A percentile compares a stretch with the other conserved stretches of the same genome.
phyloP scores from a whole-genome alignment of 495 filamentous ascomycete genomes.

The Penicillium atrosanguineum region DNA sequence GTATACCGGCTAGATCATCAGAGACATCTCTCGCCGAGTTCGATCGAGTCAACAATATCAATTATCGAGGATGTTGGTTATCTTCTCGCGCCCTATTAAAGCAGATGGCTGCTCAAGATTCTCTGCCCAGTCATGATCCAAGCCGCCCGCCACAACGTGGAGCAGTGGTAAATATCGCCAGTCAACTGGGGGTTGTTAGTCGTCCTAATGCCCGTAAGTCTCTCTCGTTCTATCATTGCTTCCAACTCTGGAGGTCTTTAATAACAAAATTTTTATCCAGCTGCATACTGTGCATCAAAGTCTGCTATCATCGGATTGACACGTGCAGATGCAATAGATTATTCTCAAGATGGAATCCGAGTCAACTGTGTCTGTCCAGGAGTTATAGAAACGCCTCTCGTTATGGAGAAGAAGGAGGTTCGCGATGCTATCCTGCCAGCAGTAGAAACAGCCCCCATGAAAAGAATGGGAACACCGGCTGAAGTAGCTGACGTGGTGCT shows the following conservation, averaged over 20 bases:
- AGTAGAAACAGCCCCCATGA: conserved; percentile 49
- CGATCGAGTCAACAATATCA: conserved; percentile 50
- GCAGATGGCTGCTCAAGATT: conserved; percentile 49
- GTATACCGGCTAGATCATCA: conserved; percentile 33
- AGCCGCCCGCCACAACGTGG: conserved; percentile 35
- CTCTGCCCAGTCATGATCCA: conserved; percentile 39
- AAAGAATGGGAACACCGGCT: conserved; percentile 45
- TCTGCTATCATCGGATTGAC: conserved; percentile 48
- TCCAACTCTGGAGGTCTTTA: background rate
- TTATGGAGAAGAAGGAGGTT: conserved; percentile 34
- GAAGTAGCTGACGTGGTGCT: conserved; percentile 52
- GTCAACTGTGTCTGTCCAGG: conserved; percentile 56
- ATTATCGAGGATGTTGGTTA: conserved; percentile 53
- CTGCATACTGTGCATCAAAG: conserved; percentile 48
- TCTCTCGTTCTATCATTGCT: background rate
- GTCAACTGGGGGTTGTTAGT: conserved; percentile 52
- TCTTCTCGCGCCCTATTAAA: conserved; percentile 45
- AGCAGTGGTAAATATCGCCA: conserved; percentile 53
- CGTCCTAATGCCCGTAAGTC: conserved; percentile 46
- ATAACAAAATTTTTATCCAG: conserved; percentile 14
- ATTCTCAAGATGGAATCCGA: conserved; percentile 45
- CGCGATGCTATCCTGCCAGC: conserved; percentile 32
- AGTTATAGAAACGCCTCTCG: conserved; percentile 50
- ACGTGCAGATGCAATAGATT: conserved; percentile 50
- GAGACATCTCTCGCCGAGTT: conserved; percentile 38